These are phyloP conservation scores for Mortierella claussenii DNA, from an alignment of 192 early-diverging fungal species.

Conservation along the genomic window DNA sequence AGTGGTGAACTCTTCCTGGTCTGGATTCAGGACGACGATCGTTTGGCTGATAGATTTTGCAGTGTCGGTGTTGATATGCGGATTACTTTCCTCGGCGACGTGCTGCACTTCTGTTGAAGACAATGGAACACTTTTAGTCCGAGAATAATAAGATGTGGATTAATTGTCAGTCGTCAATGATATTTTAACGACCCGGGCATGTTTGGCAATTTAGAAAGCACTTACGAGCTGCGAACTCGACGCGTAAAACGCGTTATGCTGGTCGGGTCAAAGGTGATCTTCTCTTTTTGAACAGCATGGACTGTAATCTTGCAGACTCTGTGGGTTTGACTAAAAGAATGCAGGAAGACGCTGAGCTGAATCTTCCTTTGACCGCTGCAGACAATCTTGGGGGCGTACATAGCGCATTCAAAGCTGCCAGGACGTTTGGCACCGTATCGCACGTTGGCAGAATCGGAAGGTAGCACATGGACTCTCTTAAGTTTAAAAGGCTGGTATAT, in stretches of 20 bases:
- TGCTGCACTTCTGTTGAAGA: neutral
- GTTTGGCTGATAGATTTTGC: constrained; percentile 21
- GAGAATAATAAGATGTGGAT: too few species aligned
- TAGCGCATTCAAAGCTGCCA: constrained; percentile 21
- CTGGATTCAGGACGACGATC: constrained; percentile 22
- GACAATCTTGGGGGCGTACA: constrained; percentile 33
- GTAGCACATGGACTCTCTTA: constrained; percentile 20
- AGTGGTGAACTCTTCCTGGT: constrained; percentile 22
- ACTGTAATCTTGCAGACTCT: constrained; percentile 17
- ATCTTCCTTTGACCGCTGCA: constrained; percentile 5
- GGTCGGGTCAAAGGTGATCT: neutral
- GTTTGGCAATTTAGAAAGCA: too few species aligned
- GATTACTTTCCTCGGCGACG: neutral
- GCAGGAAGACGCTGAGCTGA: constrained; percentile 6
- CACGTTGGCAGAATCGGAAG: constrained; percentile 7
- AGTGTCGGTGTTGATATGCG: constrained; percentile 1
- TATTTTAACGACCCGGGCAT: too few species aligned
- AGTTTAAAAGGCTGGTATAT: constrained; percentile 3
- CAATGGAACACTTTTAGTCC: too few species aligned
- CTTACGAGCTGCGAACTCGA: neutral
- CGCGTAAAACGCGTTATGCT: neutral
- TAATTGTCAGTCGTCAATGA: too few species aligned
- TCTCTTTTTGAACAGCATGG: constrained; percentile 17
- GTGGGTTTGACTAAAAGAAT: constrained; percentile 4
- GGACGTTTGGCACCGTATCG: constrained; percentile 23